Evolutionary conservation across 805 yeast genomes (phyloP).

Genomic region (Yarrowia sp.): DNA sequence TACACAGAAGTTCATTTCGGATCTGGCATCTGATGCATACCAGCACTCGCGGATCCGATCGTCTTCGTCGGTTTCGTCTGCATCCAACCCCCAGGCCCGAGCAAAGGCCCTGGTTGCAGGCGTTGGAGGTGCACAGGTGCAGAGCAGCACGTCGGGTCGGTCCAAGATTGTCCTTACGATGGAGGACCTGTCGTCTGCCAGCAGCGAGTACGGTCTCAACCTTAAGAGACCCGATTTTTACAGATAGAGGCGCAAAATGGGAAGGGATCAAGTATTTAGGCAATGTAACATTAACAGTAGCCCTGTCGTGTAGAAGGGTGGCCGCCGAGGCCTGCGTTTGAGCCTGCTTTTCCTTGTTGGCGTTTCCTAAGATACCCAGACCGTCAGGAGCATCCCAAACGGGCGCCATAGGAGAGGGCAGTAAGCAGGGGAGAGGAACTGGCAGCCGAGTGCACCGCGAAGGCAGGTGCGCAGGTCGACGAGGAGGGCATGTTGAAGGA

Average conservation of each 20-base stretch:
- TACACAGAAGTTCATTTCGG: constrained; percentile 91
- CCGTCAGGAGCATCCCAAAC: neutral
- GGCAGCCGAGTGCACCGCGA: neutral
- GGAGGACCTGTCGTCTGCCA: constrained; percentile 89
- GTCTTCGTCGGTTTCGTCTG: constrained; percentile 78
- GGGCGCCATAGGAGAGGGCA: neutral
- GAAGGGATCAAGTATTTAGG: neutral
- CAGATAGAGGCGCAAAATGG: constrained; percentile 47
- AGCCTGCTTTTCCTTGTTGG: no score
- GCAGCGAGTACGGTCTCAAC: constrained; percentile 89
- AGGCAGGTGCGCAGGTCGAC: no score
- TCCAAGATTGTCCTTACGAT: constrained; percentile 85
- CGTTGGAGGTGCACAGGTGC: constrained; percentile 41
- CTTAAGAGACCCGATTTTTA: constrained; percentile 91
- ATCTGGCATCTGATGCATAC: constrained; percentile 93
- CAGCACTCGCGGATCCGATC: constrained; percentile 92
- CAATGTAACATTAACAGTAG: neutral
- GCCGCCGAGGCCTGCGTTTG: no score
- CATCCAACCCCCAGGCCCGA: constrained; percentile 80
- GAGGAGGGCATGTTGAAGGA: no score
- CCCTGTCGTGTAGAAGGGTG: no score
- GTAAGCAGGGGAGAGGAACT: neutral
- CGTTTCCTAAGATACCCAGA: no score
- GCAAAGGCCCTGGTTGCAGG: constrained; percentile 70
- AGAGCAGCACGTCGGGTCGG: constrained; percentile 44